Evolutionary conservation across 768 basidiomycete species (phyloP).

Genomic region (Suillus americanus): DNA sequence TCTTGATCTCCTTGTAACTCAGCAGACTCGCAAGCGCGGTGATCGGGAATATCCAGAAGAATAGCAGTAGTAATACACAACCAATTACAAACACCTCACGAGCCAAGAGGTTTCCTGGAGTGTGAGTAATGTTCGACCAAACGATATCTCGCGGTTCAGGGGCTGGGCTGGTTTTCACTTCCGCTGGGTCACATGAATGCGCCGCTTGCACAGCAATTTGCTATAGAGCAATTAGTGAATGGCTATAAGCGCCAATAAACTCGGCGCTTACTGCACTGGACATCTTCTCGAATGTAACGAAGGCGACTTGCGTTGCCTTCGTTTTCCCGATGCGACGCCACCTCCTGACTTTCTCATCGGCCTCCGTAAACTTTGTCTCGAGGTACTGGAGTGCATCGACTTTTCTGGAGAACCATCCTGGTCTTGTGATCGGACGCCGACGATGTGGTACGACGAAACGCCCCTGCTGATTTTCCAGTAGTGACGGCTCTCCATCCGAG

Average conservation of each 20-base stretch:
- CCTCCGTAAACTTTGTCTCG: conserved; percentile 73
- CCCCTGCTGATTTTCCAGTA: conserved; percentile 51
- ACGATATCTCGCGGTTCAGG: conserved; percentile 96
- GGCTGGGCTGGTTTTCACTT: conserved; percentile 70
- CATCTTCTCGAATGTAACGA: conserved; percentile 97
- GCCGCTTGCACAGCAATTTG: conserved; percentile 90
- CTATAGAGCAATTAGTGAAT: conserved; percentile 31
- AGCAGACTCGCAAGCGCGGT: conserved; percentile 82
- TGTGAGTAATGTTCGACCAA: conserved; percentile 86
- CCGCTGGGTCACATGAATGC: conserved; percentile 66
- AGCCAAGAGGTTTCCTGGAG: conserved; percentile 52
- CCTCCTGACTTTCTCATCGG: conserved; percentile 81
- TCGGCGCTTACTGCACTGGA: conserved; percentile 70
- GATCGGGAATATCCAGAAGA: conserved; percentile 93
- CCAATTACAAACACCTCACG: conserved; percentile 73
- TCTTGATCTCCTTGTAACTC: conserved; percentile 93
- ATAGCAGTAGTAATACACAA: conserved; percentile 71
- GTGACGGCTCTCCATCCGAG: conserved; percentile 49
- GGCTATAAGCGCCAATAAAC: not conserved
- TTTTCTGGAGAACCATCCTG: conserved; percentile 69
- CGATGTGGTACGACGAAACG: conserved; percentile 75
- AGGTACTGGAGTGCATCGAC: conserved; percentile 92
- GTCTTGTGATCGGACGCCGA: conserved; percentile 72
- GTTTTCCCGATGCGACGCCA: conserved; percentile 72
- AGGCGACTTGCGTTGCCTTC: conserved; percentile 80